Base-by-base conservation (phyloP, 1,284 basidiomycete species). In the Athelia psychrophila region DNA sequence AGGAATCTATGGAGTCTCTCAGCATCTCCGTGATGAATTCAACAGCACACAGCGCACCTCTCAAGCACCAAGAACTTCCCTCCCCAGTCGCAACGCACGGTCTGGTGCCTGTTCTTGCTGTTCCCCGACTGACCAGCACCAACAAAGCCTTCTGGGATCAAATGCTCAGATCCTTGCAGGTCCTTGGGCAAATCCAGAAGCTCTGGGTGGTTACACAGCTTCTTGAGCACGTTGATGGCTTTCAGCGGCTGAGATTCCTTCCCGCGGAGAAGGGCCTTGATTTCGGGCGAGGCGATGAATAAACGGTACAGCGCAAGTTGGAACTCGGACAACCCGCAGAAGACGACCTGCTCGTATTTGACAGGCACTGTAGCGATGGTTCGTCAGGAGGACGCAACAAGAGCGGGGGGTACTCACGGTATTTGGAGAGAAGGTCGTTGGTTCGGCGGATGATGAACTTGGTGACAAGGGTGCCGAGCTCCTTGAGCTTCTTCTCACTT, bases 271-370 rank as follows among this genome's bases (percentile, higher is more conserved):
- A 98, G 75, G 15, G 91, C 91, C 66, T 94, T 93, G 61, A 98
- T 97, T 63, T 95, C 93, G 10, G 95, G 94, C 6, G 95, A 97
- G 3, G 88, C 88, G 58, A 98, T 96, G 66, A 99, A 99, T 44
- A 93, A 79, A 36, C 88, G 85, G 69, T 99, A 99, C 3, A 99
- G 76, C 1, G 88, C 79, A 4, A 95, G 75, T 64, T 99, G 96
- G 63, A 99, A 89, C 2, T 88, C 78, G 1, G 94, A 95, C 15
- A 95, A 83, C 46, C 84, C 80, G 69, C 96, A 98, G 72, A 99
- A 99, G 1, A 99, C 97, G 58, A 99, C 97, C 57, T 98, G 95
- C 70, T 99, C 96, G 74, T 99, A 98, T 69, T 99, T 99, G 74
- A 99, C 93, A 3, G 96, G 96, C 42, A 99, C 95, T 97, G 59